A percentile compares a stretch with the other conserved stretches of the same genome.
Conservation (phyloP, 768 basidiomycete genomes). For the Brasilioporus rufonigricans region DNA sequence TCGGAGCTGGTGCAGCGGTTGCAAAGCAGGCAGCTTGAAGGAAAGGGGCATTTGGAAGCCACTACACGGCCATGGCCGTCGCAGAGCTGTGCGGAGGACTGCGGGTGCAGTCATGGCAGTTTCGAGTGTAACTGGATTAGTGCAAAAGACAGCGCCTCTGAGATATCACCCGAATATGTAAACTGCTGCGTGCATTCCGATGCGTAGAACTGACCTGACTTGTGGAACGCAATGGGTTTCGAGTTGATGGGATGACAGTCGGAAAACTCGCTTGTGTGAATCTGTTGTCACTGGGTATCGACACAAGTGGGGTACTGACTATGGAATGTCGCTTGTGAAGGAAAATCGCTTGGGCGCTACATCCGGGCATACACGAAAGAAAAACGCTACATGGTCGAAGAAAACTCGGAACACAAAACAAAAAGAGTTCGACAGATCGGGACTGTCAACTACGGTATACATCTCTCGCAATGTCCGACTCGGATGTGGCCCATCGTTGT, state of each 20-base stretch:
- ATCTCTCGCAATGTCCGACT: constrained; percentile 18
- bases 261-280: not conserved
- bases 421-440: not conserved
- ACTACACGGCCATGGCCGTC: not conserved
- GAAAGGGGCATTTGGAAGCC: not conserved
- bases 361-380: constrained; percentile 1
- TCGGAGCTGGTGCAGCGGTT: not conserved
- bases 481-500: constrained; percentile 25
- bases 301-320: not conserved
- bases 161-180: too few species aligned
- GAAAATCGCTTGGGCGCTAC: constrained; percentile 2
- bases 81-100: constrained; percentile 5
- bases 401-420: not conserved
- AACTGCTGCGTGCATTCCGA: too few species aligned
- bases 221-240: too few species aligned
- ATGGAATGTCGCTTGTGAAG: not conserved
- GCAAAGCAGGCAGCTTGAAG: not conserved
- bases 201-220: too few species aligned
- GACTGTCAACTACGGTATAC: constrained; percentile 15
- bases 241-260: not conserved
- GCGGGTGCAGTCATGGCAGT: not conserved
- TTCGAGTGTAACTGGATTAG: too few species aligned
- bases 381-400: not conserved
- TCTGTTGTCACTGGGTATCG: not conserved
- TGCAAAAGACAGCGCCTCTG: too few species aligned